Evolutionary conservation across 2,329 filamentous ascomycete species (phyloP), one percentile per base, ranked within the genome.

Genomic region (Falciphora oryzae): DNA sequence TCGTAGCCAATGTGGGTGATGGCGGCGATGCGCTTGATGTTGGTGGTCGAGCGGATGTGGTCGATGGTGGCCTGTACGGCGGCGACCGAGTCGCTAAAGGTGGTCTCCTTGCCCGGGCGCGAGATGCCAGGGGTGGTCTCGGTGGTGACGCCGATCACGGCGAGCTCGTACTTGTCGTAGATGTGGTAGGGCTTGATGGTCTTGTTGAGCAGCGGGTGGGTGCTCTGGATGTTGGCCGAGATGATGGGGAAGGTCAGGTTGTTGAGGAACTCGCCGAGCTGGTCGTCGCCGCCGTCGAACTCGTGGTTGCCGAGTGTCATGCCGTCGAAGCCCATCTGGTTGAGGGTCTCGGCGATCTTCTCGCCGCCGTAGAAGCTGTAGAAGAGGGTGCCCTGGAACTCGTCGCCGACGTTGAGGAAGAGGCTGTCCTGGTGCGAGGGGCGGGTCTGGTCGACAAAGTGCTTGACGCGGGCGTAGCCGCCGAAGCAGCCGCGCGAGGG

Each of bases 281-380:
- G 75, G 64, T 88, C 85, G 65, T 89, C 86, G 56, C 87, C 87
- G 6, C 80, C 83, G 68, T 89, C 87, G 71, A 86, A 89, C 72
- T 89, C 87, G 70, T 89, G 86, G 75, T 89, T 89, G 22, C 86
- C 86, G 1, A 89, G 75, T 0, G 86, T 89, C 86, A 89, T 89
- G 69, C 83, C 85, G 66, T 88, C 84, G 68, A 89, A 88, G n/a
- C 82, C 81, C 62, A 89, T 76, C 71, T 86, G 80, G 67, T 90
- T 90, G 66, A 89, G 75, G 0, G 84, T 86, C 70, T 88, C 82
- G 61, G 86, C 85, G 67, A 89, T 89, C 79, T 89, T 89, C 76
- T 88, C 85, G 29, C 85, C 85, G 22, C 83, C 83, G 70, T 89
- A 89, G 73, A 83, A 89, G 4, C 81, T 82, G 75, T 88, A 89